Conservation (phyloP, 2,329 filamentous ascomycete species). For the Mycocentrospora acerina region DNA sequence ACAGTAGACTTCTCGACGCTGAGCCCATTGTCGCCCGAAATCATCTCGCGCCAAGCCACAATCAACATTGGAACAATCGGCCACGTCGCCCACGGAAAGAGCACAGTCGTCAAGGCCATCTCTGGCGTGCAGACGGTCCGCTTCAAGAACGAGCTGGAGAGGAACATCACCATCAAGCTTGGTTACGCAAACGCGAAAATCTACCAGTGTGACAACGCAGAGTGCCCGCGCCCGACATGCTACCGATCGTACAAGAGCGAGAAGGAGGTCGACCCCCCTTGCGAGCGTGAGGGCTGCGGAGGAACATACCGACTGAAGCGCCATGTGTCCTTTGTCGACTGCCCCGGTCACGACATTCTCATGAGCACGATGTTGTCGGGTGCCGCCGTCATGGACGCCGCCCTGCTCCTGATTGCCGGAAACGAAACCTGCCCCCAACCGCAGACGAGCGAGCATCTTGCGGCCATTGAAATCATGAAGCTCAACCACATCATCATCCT, state of each 20-base stretch:
- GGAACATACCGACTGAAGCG: slow-evolving; percentile 83
- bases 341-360: slow-evolving; percentile 99
- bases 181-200: slow-evolving; percentile 99
- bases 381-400: slow-evolving; percentile 98
- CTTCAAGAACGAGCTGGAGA: slow-evolving; percentile 99
- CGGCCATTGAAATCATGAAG: slow-evolving; percentile 99
- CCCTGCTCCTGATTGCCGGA: slow-evolving; percentile 91
- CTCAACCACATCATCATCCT: slow-evolving; percentile 99
- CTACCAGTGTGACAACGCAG: slow-evolving; percentile 93
- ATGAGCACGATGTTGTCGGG: slow-evolving; percentile 99
- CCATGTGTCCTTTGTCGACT: slow-evolving; percentile 81
- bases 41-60: slow-evolving; percentile 95
- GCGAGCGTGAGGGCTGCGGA: slow-evolving; percentile 86
- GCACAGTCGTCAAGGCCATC: slow-evolving; percentile 98
- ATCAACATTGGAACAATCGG: slow-evolving; percentile 99
- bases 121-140: slow-evolving; percentile 98
- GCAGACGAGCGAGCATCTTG: slow-evolving; percentile 97
- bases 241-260: slow-evolving; percentile 98
- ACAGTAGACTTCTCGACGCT: slow-evolving; percentile 80
- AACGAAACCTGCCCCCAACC: slow-evolving; percentile 99
- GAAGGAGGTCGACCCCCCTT: slow-evolving; percentile 96
- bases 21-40: slow-evolving; percentile 87
- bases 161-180: slow-evolving; percentile 99
- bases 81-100: slow-evolving; percentile 98
- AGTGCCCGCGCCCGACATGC: slow-evolving; percentile 91